Evolutionary conservation across 306 rosid species (phyloP).

Genomic region (Trifolium pratense): DNA sequence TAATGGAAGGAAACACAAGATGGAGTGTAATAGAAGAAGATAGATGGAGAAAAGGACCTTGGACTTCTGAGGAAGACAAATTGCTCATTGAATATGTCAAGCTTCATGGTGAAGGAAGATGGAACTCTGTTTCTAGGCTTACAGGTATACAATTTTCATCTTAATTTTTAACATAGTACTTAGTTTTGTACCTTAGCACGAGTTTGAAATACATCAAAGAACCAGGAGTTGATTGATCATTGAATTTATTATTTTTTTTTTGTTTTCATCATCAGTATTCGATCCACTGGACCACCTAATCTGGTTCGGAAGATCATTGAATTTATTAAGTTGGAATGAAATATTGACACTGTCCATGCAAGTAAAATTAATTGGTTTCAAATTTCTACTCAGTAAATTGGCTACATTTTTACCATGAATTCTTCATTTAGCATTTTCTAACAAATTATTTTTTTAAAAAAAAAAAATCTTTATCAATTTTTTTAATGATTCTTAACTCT

Average conservation of each 20-base stretch:
- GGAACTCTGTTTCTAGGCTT: slow-evolving; percentile 94
- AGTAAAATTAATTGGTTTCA: background rate
- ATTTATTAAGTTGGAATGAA: no score
- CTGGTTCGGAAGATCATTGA: no score
- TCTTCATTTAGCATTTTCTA: no score
- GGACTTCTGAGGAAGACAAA: slow-evolving; percentile 94
- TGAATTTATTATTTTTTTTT: no score
- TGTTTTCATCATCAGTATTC: no score
- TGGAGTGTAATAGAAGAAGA: slow-evolving; percentile 74
- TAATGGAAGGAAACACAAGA: slow-evolving; percentile 62
- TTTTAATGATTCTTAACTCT: background rate
- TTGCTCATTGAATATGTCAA: slow-evolving; percentile 83
- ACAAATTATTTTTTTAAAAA: no score
- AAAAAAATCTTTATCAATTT: background rate
- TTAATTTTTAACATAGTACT: background rate
- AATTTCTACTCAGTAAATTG: no score
- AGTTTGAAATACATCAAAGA: no score
- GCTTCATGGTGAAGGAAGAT: slow-evolving; percentile 94
- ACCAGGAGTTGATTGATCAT: no score
- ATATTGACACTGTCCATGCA: background rate
- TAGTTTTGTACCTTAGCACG: background rate
- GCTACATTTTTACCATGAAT: no score
- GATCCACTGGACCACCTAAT: no score
- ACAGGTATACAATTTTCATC: slow-evolving; percentile 54
- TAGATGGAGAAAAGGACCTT: slow-evolving; percentile 98